These are phyloP conservation scores for Fusarium albidum DNA, from an alignment of 2,329 filamentous ascomycete species.

Conservation along the genomic window DNA sequence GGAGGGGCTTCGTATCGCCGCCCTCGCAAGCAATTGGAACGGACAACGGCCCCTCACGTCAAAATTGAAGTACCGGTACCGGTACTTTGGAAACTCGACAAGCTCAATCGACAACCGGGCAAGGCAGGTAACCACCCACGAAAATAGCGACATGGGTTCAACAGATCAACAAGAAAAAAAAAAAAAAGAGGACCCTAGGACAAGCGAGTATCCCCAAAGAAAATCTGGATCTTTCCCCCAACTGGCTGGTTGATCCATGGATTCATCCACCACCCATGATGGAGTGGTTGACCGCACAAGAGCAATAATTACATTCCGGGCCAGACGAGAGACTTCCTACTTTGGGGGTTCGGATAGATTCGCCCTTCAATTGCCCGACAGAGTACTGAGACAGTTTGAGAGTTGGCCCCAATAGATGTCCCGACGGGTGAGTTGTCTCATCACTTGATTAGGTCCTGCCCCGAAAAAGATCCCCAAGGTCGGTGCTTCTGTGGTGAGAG, in stretches of 20 bases:
- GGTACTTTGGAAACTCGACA: conserved; percentile 30
- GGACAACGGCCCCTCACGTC: conserved; percentile 9
- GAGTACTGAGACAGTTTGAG: not conserved
- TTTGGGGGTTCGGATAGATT: conserved; percentile 8
- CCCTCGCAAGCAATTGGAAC: conserved; percentile 21
- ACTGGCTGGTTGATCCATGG: conserved; percentile 29
- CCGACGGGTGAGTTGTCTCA: conserved; percentile 7
- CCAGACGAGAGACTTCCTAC: conserved; percentile 14
- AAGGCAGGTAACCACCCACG: not conserved
- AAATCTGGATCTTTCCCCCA: conserved; percentile 36
- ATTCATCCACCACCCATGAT: conserved; percentile 17
- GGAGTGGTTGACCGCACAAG: conserved; percentile 2
- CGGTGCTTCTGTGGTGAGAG: conserved; percentile 20
- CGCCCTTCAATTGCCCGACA: not conserved
- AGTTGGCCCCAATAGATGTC: conserved; percentile 14
- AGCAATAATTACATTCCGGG: conserved; percentile 8
- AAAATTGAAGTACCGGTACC: conserved; percentile 17
- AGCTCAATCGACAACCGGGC: conserved; percentile 33
- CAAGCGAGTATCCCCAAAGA: conserved; percentile 41
- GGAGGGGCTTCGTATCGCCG: conserved; percentile 24
- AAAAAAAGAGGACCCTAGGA: conserved; percentile 37
- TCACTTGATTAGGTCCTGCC: not conserved
- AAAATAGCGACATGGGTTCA: conserved; percentile 37
- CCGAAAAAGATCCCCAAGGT: conserved; percentile 15
- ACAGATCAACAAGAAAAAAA: conserved; percentile 42